These are phyloP conservation scores for Globisporangium splendens DNA, from an alignment of 352 stramenopile species.

Conservation along the genomic window DNA sequence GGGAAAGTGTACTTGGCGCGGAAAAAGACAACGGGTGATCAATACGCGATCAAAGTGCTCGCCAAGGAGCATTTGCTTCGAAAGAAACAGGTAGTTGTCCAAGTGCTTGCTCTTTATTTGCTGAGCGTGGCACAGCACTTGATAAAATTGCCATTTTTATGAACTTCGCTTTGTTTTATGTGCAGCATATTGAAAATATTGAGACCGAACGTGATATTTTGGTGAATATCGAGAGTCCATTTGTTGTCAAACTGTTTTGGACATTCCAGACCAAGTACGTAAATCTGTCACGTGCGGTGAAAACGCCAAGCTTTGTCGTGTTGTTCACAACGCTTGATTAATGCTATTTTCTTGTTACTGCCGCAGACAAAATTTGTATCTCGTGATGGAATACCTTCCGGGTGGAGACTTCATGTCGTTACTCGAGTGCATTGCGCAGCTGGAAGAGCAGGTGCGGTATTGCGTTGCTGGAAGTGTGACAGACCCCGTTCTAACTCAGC, in stretches of 20 bases:
- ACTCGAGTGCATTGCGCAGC: constrained; percentile 83
- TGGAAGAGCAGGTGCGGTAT: constrained; percentile 69
- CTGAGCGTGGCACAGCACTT: no score
- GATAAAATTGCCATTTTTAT: no score
- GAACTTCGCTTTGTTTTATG: neutral
- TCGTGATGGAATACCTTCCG: constrained; percentile 90
- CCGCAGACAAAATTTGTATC: constrained; percentile 73
- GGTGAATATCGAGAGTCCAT: constrained; percentile 83
- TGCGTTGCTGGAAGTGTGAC: neutral
- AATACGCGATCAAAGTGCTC: constrained; percentile 91
- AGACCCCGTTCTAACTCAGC: neutral
- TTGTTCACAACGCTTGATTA: no score
- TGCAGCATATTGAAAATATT: constrained; percentile 71
- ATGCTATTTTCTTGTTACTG: neutral
- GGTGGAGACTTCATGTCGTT: constrained; percentile 90
- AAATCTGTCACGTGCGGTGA: neutral
- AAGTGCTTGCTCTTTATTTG: neutral
- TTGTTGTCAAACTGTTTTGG: constrained; percentile 90
- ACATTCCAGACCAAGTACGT: constrained; percentile 88
- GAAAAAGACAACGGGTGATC: constrained; percentile 86
- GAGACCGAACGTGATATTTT: constrained; percentile 88
- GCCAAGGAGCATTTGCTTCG: constrained; percentile 85
- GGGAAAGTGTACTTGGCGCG: constrained; percentile 85
- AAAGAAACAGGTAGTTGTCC: constrained; percentile 77
- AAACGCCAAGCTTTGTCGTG: no score